These are phyloP conservation scores for Aspergillus hancockii DNA, from an alignment of 495 filamentous ascomycete species.

Conservation along the genomic window DNA sequence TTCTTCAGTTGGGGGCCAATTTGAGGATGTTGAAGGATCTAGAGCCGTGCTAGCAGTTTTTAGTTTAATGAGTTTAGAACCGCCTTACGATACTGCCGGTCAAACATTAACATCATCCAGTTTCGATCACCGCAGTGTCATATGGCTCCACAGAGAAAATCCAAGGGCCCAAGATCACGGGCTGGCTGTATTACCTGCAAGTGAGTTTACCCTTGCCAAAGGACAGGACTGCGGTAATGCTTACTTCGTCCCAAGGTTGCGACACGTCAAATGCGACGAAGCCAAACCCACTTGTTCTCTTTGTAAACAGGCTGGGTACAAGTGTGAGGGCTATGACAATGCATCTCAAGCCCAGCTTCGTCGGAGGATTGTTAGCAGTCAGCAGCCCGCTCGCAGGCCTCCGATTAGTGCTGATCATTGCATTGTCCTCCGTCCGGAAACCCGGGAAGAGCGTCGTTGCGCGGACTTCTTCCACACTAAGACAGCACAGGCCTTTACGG, in stretches of 20 bases:
- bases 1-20: too few species aligned
- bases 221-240: background rate
- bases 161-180: background rate
- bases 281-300: slow-evolving; percentile 55
- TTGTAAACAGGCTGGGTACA: slow-evolving; percentile 26
- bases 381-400: background rate
- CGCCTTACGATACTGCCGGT: background rate
- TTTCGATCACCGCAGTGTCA: background rate
- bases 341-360: slow-evolving; percentile 15
- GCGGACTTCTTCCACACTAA: slow-evolving; percentile 13
- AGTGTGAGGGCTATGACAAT: slow-evolving; percentile 22
- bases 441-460: slow-evolving; percentile 16
- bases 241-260: slow-evolving; percentile 36
- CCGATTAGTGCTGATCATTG: slow-evolving; percentile 11
- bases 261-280: slow-evolving; percentile 67
- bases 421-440: slow-evolving; percentile 17
- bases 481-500: slow-evolving; percentile 12
- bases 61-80: background rate
- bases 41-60: too few species aligned
- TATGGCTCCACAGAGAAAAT: background rate
- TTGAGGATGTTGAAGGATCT: too few species aligned
- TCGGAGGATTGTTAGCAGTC: background rate
- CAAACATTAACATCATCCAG: background rate
- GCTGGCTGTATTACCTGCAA: background rate
- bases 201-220: background rate